Evolutionary conservation across 768 basidiomycete species (phyloP), one percentile per base, ranked within the genome.

Genomic region (Boletales sp.): DNA sequence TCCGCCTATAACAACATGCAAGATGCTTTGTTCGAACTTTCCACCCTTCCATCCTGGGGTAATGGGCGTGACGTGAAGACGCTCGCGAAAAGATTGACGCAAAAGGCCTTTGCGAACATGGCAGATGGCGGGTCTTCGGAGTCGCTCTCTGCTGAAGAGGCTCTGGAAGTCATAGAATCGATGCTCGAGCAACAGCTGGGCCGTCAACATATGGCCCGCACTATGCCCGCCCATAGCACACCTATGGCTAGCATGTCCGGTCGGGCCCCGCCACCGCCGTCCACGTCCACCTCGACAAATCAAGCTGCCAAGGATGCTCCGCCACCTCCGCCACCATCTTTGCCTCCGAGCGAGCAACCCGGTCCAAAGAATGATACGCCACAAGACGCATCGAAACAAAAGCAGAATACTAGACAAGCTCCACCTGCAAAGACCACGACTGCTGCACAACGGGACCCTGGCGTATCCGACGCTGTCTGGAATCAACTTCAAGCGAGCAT

Each of bases 61-160:
- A 87, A 87, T 44, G 86, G 81, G 0, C 75, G 84, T 7, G 85
- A 87, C 55, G 71, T 86, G 55, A 70, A 78, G 49, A 79, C 77
- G 0, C 66, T 85, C 7, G 66, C 79, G 5, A 79, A 76, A 57
- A 63, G 72, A 37, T 74, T 87, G 69, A 63, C 73, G 10, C 64
- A 70, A n/a, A 31, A 57, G 2, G 81, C 76, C 0, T 70, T 78
- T 41, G 58, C 66, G 9, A 55, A 59, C 30, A 45, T 62, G 33
- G 55, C 55, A 11, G 44, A 46, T 9, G 54, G 49, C 11, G 63
- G 57, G 7, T 48, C 51, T 6, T 58, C 56, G 19, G 41, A 65
- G 14, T 59, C 49, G 12, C 59, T 79, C 31, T 42, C 58, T 0
- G 54, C 48, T 0, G 53, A 51, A 15, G 70, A 71, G 15, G 70